Percentiles rank a stretch among this genome's conserved stretches.
Evolutionary conservation across 495 filamentous ascomycete species (phyloP).

Genomic region (Hypoxylon lienhwacheense): DNA sequence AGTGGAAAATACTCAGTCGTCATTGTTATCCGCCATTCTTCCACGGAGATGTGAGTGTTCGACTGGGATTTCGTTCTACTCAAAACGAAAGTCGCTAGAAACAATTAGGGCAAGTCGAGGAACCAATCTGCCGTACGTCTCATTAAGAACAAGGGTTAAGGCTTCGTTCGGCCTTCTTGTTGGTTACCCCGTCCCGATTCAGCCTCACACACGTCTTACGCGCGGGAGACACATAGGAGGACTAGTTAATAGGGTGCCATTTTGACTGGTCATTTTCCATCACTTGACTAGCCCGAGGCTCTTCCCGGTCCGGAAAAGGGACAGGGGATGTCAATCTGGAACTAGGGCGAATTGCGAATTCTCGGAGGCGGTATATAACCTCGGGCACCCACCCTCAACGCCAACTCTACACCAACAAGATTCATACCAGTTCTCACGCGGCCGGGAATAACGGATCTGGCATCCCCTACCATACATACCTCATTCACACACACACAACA

Average conservation of each 20-base stretch:
- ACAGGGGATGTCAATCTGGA: slow-evolving; percentile 4
- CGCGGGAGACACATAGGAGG: slow-evolving; percentile 34
- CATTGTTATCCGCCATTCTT: too few species aligned
- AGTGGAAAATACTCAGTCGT: too few species aligned
- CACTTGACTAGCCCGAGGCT: slow-evolving; percentile 19
- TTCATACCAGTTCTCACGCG: neutral
- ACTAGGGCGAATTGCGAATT: slow-evolving; percentile 1
- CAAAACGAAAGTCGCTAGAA: slow-evolving; percentile 21
- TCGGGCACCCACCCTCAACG: neutral
- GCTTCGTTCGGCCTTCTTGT: slow-evolving; percentile 31
- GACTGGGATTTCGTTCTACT: too few species aligned
- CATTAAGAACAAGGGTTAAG: slow-evolving; percentile 5
- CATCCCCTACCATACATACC: neutral
- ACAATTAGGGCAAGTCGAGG: neutral
- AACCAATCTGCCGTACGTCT: neutral
- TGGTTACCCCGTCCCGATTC: slow-evolving; percentile 43
- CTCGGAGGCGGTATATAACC: slow-evolving; percentile 9
- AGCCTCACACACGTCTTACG: slow-evolving; percentile 52
- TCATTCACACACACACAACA: slow-evolving; percentile 1
- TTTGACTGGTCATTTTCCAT: slow-evolving; percentile 30
- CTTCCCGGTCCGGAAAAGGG: neutral
- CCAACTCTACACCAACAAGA: neutral
- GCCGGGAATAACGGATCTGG: slow-evolving; percentile 6
- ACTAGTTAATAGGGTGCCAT: slow-evolving; percentile 3
- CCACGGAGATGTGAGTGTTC: too few species aligned